Conservation (phyloP, 805 yeast species). For the Hyphopichia homilentoma region DNA sequence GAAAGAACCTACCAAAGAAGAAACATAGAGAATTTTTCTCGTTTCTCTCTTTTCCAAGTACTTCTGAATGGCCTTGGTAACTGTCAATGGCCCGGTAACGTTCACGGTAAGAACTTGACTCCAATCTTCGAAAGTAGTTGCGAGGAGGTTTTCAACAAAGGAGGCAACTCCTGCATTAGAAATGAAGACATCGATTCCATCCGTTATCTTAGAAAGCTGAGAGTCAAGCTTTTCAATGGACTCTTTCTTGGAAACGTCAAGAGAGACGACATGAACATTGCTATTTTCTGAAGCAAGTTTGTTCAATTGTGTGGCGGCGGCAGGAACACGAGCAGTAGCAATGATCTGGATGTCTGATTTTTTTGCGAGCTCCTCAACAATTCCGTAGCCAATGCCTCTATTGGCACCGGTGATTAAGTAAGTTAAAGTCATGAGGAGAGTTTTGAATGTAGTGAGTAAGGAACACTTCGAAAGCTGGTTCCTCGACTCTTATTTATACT, state of each 20-base stretch:
- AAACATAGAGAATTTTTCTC: slow-evolving; percentile 24
- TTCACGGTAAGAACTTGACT: slow-evolving; percentile 15
- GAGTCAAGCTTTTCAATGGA: slow-evolving; percentile 12
- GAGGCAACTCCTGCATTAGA: slow-evolving; percentile 26
- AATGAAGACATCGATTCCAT: slow-evolving; percentile 28
- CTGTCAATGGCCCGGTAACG: slow-evolving; percentile 26
- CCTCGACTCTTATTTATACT: too few relatives aligned
- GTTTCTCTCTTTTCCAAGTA: slow-evolving; percentile 16
- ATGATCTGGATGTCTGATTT: slow-evolving; percentile 29
- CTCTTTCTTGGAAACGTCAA: slow-evolving; percentile 14
- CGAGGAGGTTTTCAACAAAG: slow-evolving; percentile 11
- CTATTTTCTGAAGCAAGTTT: slow-evolving; percentile 8
- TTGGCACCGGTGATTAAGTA: slow-evolving; percentile 33
- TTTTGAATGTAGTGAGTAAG: too few relatives aligned
- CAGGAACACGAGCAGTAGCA: slow-evolving; percentile 35
- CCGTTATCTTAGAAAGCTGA: slow-evolving; percentile 9
- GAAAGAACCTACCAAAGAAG: slow-evolving; percentile 24
- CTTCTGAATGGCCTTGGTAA: slow-evolving; percentile 23
- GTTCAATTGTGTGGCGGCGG: slow-evolving; percentile 14
- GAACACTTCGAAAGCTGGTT: too few relatives aligned
- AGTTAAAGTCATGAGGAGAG: too few relatives aligned
- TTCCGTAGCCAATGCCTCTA: slow-evolving; percentile 35
- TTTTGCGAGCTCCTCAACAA: slow-evolving; percentile 18
- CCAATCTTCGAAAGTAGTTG: slow-evolving; percentile 14
- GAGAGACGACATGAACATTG: slow-evolving; percentile 15